Evolutionary conservation across 2,329 filamentous ascomycete genomes (phyloP).

Genomic region (Xylariaceae sp.): DNA sequence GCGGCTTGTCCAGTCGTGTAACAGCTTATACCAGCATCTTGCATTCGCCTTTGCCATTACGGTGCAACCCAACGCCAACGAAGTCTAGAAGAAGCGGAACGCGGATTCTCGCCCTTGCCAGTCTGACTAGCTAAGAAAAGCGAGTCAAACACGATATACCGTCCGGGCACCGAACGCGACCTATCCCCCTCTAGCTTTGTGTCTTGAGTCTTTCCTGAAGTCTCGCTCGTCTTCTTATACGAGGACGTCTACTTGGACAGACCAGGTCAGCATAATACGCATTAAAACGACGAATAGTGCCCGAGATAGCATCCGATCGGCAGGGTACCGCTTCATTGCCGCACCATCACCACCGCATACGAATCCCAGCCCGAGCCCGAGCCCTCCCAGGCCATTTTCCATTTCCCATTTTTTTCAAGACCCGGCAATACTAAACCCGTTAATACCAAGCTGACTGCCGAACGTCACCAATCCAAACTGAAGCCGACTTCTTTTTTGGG

Average conservation of each 20-base stretch:
- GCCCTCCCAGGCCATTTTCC: too few relatives aligned
- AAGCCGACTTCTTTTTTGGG: constrained; percentile 4
- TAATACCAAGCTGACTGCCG: constrained; percentile 1
- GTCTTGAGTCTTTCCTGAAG: neutral
- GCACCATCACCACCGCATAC: constrained; percentile 2
- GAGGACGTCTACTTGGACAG: neutral
- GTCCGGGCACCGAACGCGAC: constrained; percentile 11
- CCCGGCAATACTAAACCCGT: neutral
- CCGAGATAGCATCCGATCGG: constrained; percentile 11
- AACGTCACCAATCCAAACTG: constrained; percentile 13
- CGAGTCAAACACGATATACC: constrained; percentile 10
- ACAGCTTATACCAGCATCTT: constrained; percentile 15
- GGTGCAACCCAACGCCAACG: constrained; percentile 15
- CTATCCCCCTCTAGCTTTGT: neutral
- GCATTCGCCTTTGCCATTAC: constrained; percentile 13
- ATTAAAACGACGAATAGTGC: neutral
- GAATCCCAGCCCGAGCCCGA: constrained; percentile 7
- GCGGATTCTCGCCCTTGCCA: constrained; percentile 7
- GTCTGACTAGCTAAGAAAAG: constrained; percentile 3
- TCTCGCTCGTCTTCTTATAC: neutral
- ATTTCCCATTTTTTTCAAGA: constrained; percentile 9
- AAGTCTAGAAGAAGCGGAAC: constrained; percentile 6
- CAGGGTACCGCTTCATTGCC: constrained; percentile 12
- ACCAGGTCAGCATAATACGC: neutral
- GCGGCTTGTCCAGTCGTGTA: constrained; percentile 23